Evolutionary conservation across 768 basidiomycete genomes (phyloP), one percentile per base, ranked within the genome.

Genomic region (Strobilomyces dryophilus): DNA sequence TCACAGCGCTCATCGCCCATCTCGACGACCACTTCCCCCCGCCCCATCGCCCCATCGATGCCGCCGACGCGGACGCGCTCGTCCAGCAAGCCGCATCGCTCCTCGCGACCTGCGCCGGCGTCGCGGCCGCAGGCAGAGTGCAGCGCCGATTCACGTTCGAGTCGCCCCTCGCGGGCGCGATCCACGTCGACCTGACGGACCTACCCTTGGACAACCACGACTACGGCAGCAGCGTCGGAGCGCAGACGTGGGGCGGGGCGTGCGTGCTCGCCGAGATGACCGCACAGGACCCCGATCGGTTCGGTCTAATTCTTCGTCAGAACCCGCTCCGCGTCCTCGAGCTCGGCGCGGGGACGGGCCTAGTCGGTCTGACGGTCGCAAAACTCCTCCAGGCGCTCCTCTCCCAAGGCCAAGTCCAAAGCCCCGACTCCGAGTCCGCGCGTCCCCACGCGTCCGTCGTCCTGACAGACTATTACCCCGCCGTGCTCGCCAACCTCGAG

Each of bases 201-300:
- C 77, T 83, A 2, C 81, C 88, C 2, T 69, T 92, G 40, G 79
- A 84, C 46, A 84, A 88, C 51, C 71, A 76, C n/a, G 85, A 89
- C 58, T 85, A 82, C 56, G 71, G 74, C 12, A 87, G 83, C 50
- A 87, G 83, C 50, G 82, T 92, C 17, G 92, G 92, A 1, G 84
- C 89, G 26, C 92, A 93, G 70, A 94, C 91, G 0, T 95, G 92
- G 92, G 91, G 90, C 4, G 82, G 86, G 10, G 86, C 89, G 4
- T 91, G 86, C 58, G 80, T 94, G 8, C 75, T 95, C 51, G 81
- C 90, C 0, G 86, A 90, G 63, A 78, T 83, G 70, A 80, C 93
- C 37, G 79, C 79, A 3, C 76, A 83, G 27, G 64, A 74, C 29
- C 87, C 90, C 0, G 62, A 57, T 3, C 56, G 56, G 26, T 90